Conservation (phyloP, 495 filamentous ascomycete genomes). For the Chaetomium tenue region DNA sequence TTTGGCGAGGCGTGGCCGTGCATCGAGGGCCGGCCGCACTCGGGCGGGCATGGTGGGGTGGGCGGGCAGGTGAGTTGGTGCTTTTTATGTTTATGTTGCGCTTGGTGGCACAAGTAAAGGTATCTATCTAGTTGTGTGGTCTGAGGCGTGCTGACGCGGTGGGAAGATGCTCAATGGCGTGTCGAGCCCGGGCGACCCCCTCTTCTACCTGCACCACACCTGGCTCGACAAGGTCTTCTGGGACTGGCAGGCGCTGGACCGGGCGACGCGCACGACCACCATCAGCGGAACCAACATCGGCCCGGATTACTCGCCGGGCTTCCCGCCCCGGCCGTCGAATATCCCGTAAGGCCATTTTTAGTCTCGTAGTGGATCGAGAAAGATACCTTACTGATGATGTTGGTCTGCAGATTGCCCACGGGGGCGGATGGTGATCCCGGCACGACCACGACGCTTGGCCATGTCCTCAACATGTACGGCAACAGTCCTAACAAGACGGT, state of each 20-base stretch:
- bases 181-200: constrained; percentile 58
- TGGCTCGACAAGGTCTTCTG: constrained; percentile 69
- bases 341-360: background rate
- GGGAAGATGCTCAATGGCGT: constrained; percentile 46
- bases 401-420: background rate
- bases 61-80: constrained; percentile 12
- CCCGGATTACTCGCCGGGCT: background rate
- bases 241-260: constrained; percentile 61
- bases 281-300: constrained; percentile 34
- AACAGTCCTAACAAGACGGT: constrained; percentile 19
- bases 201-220: constrained; percentile 68
- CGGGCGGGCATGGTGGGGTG: constrained; percentile 24
- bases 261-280: constrained; percentile 32
- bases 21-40: constrained; percentile 23
- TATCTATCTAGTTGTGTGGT: no score
- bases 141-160: background rate
- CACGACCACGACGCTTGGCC: constrained; percentile 20
- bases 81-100: background rate
- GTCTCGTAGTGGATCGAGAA: no score
- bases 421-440: constrained; percentile 20
- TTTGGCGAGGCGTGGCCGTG: constrained; percentile 24
- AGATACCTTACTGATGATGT: background rate
- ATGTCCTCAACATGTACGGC: constrained; percentile 27
- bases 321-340: constrained; percentile 1
- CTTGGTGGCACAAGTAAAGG: no score